Evolutionary conservation across 116 monocot species (phyloP).

Genomic region (Posidonia oceanica): DNA sequence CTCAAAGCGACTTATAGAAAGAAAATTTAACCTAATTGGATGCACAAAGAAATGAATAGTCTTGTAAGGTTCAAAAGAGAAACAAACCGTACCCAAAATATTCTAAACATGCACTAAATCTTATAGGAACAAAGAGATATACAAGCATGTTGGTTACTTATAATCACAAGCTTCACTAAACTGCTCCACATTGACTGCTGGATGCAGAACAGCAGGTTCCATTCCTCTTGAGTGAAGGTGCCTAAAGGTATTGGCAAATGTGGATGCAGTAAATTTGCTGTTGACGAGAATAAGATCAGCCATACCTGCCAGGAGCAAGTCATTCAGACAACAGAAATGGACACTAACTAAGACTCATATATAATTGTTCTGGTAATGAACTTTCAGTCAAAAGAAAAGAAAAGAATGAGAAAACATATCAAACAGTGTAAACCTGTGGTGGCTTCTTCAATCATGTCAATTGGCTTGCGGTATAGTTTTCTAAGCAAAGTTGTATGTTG

Average conservation of each 20-base stretch:
- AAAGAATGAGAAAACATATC: slow-evolving; percentile 4
- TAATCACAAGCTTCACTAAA: slow-evolving; percentile 53
- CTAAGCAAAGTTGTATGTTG: slow-evolving; percentile 61
- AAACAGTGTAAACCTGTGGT: slow-evolving; percentile 51
- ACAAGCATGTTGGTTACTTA: slow-evolving; percentile 57
- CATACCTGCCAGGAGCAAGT: slow-evolving; percentile 45
- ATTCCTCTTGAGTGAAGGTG: slow-evolving; percentile 48
- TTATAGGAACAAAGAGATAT: slow-evolving; percentile 15
- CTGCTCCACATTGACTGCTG: slow-evolving; percentile 77
- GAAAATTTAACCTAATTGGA: slow-evolving; percentile 56
- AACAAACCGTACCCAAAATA: not conserved
- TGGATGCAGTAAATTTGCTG: slow-evolving; percentile 79
- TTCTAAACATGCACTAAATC: not conserved
- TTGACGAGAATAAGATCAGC: slow-evolving; percentile 85
- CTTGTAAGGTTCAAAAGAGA: not conserved
- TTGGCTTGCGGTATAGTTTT: slow-evolving; percentile 73
- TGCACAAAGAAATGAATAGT: not conserved
- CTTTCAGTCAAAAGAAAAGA: not conserved
- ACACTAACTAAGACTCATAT: too few relatives aligned
- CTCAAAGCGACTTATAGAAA: slow-evolving; percentile 89
- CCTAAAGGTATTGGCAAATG: slow-evolving; percentile 71
- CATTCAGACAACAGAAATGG: not conserved
- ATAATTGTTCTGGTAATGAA: slow-evolving; percentile 3
- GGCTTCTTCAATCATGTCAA: slow-evolving; percentile 81
- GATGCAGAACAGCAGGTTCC: slow-evolving; percentile 64